Conservation (phyloP, 257 asterid species). For the Petunia axillaris region DNA sequence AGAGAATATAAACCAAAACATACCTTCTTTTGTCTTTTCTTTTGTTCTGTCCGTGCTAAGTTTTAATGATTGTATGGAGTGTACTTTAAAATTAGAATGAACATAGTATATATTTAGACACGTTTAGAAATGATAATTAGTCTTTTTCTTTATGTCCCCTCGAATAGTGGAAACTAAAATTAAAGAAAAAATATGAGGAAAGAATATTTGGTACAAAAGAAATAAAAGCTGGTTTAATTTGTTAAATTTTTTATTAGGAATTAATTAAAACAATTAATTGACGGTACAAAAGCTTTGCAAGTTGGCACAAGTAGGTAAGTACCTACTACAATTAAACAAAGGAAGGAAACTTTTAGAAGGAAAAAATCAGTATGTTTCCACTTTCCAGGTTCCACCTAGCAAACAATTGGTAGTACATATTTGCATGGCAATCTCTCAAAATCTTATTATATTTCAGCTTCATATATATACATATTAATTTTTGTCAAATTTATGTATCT, state of each 20-base stretch:
- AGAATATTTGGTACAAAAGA: background rate
- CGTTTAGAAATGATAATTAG: background rate
- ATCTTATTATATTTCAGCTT: too few relatives aligned
- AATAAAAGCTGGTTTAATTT: background rate
- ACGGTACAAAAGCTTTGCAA: slow-evolving; percentile 12
- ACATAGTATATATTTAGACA: background rate
- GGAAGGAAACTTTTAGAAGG: background rate
- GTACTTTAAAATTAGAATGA: background rate
- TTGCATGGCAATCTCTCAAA: background rate
- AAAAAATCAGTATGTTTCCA: background rate
- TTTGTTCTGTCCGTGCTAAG: background rate
- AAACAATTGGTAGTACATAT: too few relatives aligned
- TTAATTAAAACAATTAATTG: slow-evolving; percentile 10
- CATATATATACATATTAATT: too few relatives aligned
- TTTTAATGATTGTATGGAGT: background rate
- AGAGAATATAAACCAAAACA: background rate
- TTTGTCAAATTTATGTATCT: too few relatives aligned
- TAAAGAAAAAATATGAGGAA: background rate
- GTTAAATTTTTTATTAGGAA: background rate
- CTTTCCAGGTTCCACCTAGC: too few relatives aligned
- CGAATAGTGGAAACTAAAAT: background rate
- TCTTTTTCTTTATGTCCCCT: background rate
- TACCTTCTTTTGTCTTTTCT: background rate
- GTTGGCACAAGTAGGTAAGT: background rate
- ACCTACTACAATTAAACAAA: background rate